phyloP scores from a whole-genome alignment of 2,329 filamentous ascomycete genomes.

The Periconia macrospinosa region DNA sequence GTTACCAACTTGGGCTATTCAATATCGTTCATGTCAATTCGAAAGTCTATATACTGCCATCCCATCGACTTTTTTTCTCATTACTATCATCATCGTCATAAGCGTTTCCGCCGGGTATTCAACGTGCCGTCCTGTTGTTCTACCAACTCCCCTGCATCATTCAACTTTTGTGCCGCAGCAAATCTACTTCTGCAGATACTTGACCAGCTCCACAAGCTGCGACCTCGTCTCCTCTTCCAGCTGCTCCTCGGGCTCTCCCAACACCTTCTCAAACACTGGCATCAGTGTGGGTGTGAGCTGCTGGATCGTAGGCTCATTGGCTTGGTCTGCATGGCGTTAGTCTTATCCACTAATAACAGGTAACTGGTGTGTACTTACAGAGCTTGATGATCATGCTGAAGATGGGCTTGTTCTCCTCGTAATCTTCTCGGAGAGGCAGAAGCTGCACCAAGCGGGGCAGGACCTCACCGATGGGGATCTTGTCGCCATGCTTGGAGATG shows the following conservation, averaged over 20 bases:
- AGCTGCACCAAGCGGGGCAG: slow-evolving; percentile 77
- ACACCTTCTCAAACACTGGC: slow-evolving; percentile 71
- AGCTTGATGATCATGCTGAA: slow-evolving; percentile 88
- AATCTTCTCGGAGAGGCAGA: slow-evolving; percentile 89
- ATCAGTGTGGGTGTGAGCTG: slow-evolving; percentile 70
- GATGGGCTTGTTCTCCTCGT: slow-evolving; percentile 92
- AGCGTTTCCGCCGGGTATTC: slow-evolving; percentile 15
- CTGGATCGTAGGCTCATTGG: slow-evolving; percentile 69
- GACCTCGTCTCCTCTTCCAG: slow-evolving; percentile 71
- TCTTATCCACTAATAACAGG: not conserved
- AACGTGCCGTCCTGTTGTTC: slow-evolving; percentile 22
- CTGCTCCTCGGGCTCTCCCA: slow-evolving; percentile 73
- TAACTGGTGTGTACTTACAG: slow-evolving; percentile 59
- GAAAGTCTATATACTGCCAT: not conserved
- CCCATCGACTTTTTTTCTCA: not conserved
- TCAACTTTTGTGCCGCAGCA: not conserved
- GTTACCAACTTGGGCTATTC: not conserved
- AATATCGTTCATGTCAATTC: not conserved
- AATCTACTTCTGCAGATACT: slow-evolving; percentile 48
- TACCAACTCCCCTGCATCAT: slow-evolving; percentile 4
- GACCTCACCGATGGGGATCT: slow-evolving; percentile 77
- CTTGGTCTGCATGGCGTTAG: slow-evolving; percentile 56
- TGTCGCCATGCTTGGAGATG: slow-evolving; percentile 86
- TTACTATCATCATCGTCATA: not conserved
- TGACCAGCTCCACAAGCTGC: slow-evolving; percentile 66